A percentile compares a stretch with the other conserved stretches of the same genome.
phyloP scores from a whole-genome alignment of 768 basidiomycete species.

The Brasilioporus rufonigricans region DNA sequence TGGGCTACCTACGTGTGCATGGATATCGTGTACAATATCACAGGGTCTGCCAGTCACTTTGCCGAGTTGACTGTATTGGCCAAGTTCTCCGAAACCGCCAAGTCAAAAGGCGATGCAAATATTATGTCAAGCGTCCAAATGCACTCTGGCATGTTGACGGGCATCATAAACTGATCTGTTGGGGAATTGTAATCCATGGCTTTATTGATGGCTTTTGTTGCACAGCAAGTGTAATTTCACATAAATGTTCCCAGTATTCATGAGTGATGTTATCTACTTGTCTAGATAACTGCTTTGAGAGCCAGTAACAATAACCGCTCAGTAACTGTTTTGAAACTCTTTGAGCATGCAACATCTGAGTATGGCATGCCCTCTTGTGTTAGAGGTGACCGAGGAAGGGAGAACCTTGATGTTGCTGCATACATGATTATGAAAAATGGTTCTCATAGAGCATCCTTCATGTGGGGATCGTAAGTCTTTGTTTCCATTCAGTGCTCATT shows the following conservation, averaged over 20 bases:
- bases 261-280: conserved; percentile 18
- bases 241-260: background rate
- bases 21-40: background rate
- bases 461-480: background rate
- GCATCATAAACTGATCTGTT: background rate
- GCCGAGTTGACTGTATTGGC: background rate
- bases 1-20: background rate
- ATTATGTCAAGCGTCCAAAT: conserved; percentile 14
- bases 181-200: conserved; percentile 25
- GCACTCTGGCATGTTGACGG: conserved; percentile 24
- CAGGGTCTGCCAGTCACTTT: background rate
- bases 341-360: background rate
- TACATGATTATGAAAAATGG: background rate
- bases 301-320: background rate
- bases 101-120: too few relatives aligned
- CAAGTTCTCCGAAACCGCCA: too few relatives aligned
- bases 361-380: background rate
- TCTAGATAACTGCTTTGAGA: background rate
- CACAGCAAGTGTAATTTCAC: conserved; percentile 15
- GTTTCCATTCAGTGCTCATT: background rate
- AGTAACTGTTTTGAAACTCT: background rate
- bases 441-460: background rate
- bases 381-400: background rate
- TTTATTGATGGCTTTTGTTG: conserved; percentile 29
- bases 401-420: background rate